Base-by-base conservation (phyloP, 352 stramenopile species). In the Globisporangium recalcitrans region DNA sequence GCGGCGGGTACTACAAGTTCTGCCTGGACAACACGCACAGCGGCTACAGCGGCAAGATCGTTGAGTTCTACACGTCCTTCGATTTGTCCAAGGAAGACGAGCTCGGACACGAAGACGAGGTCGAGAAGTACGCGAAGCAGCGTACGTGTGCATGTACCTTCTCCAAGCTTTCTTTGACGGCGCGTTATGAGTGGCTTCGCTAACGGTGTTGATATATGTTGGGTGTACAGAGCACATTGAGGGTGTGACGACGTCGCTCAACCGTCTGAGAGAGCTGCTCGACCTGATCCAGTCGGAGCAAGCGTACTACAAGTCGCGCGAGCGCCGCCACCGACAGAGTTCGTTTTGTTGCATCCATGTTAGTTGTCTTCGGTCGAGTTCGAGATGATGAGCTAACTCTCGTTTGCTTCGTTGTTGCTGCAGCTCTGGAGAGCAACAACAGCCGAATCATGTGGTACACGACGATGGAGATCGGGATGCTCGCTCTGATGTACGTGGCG, bases 1-100 rank as follows among this genome's bases (percentile, higher is more conserved):
- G 82, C 54, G 82, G 82, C 47, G 85, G 85, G 24, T 94, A 81
- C 77, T 94, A 94, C 73, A 89, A 89, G 71, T 94, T 92, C 48
- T 94, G 85, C 53, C 64, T 94, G 19, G 76, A 87, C 65, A 94
- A 94, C 68, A 69, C 68, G 62, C 85, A 94, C 68, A 85, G 80
- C 68, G 67, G 69, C 34, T 85, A 77, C 58, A 60, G 75, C 22
- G 68, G 67, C 26, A 94, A 92, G 73, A 65, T 75, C 38, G 76
- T 94, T 34, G 82, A 94, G 70, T 91, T 90, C 62, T 90, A 87
- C 74, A 91, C 82, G 62, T 86, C 80, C 52, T 92, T 87, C 54
- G 82, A 90, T 26, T 68, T 94, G 8, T 85, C 85, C 2, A 87
- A 91, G 49, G 80, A 89, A 58, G 68, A 90, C 36, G 85, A 92